Base-by-base conservation (phyloP, 257 asterid species). In the Fraxinus anomala region DNA sequence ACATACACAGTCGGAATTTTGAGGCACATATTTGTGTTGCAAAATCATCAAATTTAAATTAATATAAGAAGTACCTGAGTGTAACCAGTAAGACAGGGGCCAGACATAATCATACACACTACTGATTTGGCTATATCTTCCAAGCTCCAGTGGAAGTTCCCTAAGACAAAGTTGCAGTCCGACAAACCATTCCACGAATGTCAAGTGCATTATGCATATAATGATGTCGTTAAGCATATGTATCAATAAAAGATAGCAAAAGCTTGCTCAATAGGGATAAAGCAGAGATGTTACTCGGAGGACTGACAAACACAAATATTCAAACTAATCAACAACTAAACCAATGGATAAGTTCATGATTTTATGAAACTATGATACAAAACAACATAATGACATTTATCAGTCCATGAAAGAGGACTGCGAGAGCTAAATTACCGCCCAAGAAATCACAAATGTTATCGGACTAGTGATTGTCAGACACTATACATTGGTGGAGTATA, bases 81-180 rank as follows among this genome's bases (percentile, higher is more conserved):
- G 83, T 91, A 92, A 80, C 99, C 99, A 65, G 99, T 95, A 73
- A 95, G 91, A 83, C 87, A 91, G n/a, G 99, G 97, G 70, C 98
- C 99, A 31, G 99, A 92, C 99, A 92, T 92, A 30, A 95, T 65
- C 98, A 95, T 95, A 71, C 98, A 95, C 72, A 89, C 96, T 75
- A 88, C 37, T 47, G 98, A 83, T 86, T 92, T 95, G 78, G 97
- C 94, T 51, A 92, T 88, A 85, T 95, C 97, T 77, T 95, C 99
- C 71, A 76, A 6, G 10, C 91, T 91, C 98, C 98, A 92, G 80
- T 92, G 92, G 75, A 94, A 94, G 82, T 94, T 94, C 72, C 99
- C 97, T 91, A 76, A 34, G 39, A 76, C 73, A 21, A 77, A 71
- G 75, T 40, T 68, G 56, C 33, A 56, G 33, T 81, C 24, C 59